These are phyloP conservation scores for Spongiforma sp. DNA, from an alignment of 1,284 basidiomycete species.

Conservation along the genomic window DNA sequence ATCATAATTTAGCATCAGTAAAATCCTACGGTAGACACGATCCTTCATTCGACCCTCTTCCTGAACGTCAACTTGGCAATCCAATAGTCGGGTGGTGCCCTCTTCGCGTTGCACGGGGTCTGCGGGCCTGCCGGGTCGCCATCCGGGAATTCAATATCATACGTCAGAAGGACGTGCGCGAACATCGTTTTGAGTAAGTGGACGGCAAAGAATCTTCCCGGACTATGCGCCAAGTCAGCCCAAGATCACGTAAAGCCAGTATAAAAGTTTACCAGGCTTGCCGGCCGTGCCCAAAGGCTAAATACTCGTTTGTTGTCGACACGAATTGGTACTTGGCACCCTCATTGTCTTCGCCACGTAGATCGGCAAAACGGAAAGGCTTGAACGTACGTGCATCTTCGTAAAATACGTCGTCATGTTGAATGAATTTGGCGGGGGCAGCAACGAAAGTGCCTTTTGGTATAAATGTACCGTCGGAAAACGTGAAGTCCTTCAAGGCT, in stretches of 20 bases:
- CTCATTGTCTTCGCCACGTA: neutral
- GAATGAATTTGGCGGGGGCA: slow-evolving; percentile 27
- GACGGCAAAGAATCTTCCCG: slow-evolving; percentile 18
- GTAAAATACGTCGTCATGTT: slow-evolving; percentile 35
- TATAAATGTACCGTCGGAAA: slow-evolving; percentile 47
- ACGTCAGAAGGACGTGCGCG: slow-evolving; percentile 13
- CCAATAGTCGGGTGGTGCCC: no score
- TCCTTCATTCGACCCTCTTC: no score
- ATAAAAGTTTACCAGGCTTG: slow-evolving; percentile 14
- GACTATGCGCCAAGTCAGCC: no score
- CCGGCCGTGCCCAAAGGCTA: neutral
- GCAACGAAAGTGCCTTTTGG: slow-evolving; percentile 41
- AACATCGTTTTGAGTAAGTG: slow-evolving; percentile 14
- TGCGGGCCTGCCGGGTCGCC: neutral
- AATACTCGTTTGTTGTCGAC: slow-evolving; percentile 10
- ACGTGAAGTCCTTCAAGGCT: slow-evolving; percentile 38
- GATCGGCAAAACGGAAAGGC: slow-evolving; percentile 37
- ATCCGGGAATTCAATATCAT: slow-evolving; percentile 16
- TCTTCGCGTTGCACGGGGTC: no score
- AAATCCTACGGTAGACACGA: no score
- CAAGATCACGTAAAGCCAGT: neutral
- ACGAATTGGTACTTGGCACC: slow-evolving; percentile 4
- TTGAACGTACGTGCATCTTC: slow-evolving; percentile 36
- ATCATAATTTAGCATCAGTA: no score
- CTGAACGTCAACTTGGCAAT: slow-evolving; percentile 20